Conservation (phyloP, 2,329 filamentous ascomycete genomes). For the Trichophyton benhamiae region DNA sequence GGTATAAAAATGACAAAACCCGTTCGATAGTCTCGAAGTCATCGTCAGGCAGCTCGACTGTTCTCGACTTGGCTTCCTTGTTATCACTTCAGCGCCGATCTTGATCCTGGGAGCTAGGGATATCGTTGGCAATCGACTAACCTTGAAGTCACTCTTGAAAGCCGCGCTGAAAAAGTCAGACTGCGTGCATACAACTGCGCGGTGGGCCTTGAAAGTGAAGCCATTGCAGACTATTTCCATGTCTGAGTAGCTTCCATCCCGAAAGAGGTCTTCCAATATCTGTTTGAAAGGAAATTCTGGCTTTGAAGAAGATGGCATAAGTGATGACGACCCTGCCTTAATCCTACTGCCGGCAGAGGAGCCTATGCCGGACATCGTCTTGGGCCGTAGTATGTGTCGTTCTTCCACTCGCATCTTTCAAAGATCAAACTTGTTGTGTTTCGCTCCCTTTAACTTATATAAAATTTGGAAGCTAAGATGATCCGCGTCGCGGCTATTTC, state of each 20-base stretch:
- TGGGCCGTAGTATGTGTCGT: too few species aligned
- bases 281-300: not conserved
- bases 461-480: too few species aligned
- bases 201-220: not conserved
- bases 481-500: too few species aligned
- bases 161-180: not conserved
- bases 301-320: not conserved
- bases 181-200: not conserved
- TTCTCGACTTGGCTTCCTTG: not conserved
- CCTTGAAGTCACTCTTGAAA: not conserved
- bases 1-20: not conserved
- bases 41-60: not conserved
- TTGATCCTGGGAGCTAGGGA: not conserved
- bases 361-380: too few species aligned
- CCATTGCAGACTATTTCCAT: not conserved
- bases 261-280: not conserved
- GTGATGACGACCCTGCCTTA: too few species aligned
- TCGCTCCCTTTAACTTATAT: too few species aligned
- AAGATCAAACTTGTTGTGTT: too few species aligned
- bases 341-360: too few species aligned
- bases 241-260: not conserved
- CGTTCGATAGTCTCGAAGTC: slow-evolving; percentile 2
- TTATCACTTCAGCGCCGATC: not conserved
- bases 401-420: too few species aligned
- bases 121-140: not conserved